phyloP scores from a whole-genome alignment of 2,329 filamentous ascomycete genomes.

The Dendryphion nanum region DNA sequence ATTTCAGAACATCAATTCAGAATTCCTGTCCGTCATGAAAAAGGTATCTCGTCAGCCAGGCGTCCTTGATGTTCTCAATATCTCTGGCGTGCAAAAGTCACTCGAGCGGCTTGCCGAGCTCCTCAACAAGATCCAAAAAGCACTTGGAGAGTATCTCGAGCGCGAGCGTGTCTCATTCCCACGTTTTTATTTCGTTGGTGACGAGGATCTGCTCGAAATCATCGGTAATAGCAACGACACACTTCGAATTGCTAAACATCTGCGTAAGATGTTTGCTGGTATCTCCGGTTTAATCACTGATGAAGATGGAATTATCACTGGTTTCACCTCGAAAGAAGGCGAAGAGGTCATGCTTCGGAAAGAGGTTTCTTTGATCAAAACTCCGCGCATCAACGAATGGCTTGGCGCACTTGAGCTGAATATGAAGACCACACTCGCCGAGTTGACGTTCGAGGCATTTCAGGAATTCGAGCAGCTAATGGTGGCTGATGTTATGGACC shows the following conservation, averaged over 20 bases:
- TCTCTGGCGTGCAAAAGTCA: conserved; percentile 93
- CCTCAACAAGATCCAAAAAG: conserved; percentile 98
- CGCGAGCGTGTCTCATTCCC: conserved; percentile 97
- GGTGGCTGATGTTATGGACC: conserved; percentile 67
- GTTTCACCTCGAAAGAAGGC: conserved; percentile 92
- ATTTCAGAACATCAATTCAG: conserved; percentile 99
- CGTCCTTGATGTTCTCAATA: conserved; percentile 92
- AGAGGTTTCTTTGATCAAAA: conserved; percentile 88
- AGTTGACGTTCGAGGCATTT: conserved; percentile 83
- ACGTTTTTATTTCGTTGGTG: conserved; percentile 98
- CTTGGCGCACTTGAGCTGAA: conserved; percentile 86
- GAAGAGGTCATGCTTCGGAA: conserved; percentile 85
- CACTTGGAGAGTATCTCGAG: conserved; percentile 95
- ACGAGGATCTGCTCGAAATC: conserved; percentile 97
- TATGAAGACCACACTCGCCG: conserved; percentile 92
- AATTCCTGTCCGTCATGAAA: conserved; percentile 99
- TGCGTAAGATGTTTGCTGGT: conserved; percentile 99
- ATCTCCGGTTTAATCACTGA: conserved; percentile 88
- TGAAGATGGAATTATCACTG: conserved; percentile 83
- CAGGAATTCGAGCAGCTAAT: conserved; percentile 80
- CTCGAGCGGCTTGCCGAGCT: conserved; percentile 94
- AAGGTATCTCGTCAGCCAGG: conserved; percentile 97
- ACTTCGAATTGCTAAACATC: conserved; percentile 92
- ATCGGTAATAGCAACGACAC: conserved; percentile 99
- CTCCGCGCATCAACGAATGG: conserved; percentile 98